Evolutionary conservation across 805 yeast species (phyloP), one percentile per base, ranked within the genome.

Genomic region (Candida gorgasii): DNA sequence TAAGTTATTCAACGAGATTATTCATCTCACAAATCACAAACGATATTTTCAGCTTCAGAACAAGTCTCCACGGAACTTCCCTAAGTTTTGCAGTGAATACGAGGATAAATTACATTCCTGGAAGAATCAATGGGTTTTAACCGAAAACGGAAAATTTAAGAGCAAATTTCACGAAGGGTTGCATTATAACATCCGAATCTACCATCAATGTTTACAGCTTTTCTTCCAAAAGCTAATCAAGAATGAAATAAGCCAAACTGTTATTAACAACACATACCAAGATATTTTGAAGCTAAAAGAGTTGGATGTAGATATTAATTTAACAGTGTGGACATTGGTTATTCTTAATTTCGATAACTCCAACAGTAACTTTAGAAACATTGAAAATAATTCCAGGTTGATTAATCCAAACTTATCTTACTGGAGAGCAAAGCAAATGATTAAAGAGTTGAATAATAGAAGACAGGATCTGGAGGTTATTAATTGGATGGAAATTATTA

Each of bases 351-450:
- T 33, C 2, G 63, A 73, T 33, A 67, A 66, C 9, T 43, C 58
- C 16, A 61, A 58, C 23, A 49, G 53, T 8, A 52, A 49, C 15
- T 37, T 48, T 15, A 26, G 8, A 8, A 22, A 14, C 18, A 34
- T 34, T 15, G 37, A 34, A 15, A 27, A 40, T 7, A 8, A 16
- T 17, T 17, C 33, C 2, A 13, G 13, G n/a, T 34, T 23, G 11
- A 20, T 28, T 14, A 19, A 26, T 8, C 24, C 18, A 9, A 38
- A 33, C 47, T 55, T 53, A 12, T 75, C 73, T 43, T 73, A 72
- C 48, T 79, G 84, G 84, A 60, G 81, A 27, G 73, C 76, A 1
- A 76, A 76, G 49, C 84, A 79, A 52, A 66, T 78, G 19, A 57
- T 78, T 47, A 64, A 65, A 46, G 83, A 78, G 51, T 66, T 76